Evolutionary conservation across 306 rosid genomes (phyloP), one percentile per base, ranked within the genome.

Genomic region (Vicia sativa): DNA sequence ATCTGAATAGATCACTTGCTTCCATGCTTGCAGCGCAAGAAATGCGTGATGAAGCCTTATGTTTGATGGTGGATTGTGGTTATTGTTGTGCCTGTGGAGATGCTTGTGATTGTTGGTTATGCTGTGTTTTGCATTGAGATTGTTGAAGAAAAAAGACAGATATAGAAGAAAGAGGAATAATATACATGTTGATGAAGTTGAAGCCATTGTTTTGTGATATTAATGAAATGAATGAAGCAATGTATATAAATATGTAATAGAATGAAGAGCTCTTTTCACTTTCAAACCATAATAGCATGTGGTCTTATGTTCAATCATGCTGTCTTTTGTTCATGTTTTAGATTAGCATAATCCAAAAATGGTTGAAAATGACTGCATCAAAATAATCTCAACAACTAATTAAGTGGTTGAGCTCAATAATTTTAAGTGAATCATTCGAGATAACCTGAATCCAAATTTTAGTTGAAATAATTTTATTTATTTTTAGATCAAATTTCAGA

Each of bases 1-100:
- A 77, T 90, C 98, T 0, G 97, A 93, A 71, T 90, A 85, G 64
- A 93, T 90, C 3, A 79, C 91, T 2, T 62, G 74, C 72, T 86
- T 93, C 99, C 96, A 93, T 67, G 96, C 96, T 78, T 88, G 99
- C 35, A 90, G 80, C 0, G 89, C 97, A 73, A 88, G 80, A 76
- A 85, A 90, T 28, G 99, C 91, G 12, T 25, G 82, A 66, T 82
- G 68, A 28, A 93, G 96, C 66, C 80, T 76, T 7, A 86, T 79
- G 80, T 92, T 84, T 14, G 69, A 64, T 7, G 76, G 53, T 15
- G 75, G 54, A 16, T 56, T 54, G 7, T 49, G 79, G 50, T 29
- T 60, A 34, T 67, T 73, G 13, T 71, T 70, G 71, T 31, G 65
- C 57, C 19, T 38, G 57, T 65, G 18, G 0, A 65, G 71, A 28